Percentiles rank a stretch among this genome's conserved stretches.
Conservation (phyloP, 2,329 filamentous ascomycete genomes). For the Scedosporium boydii region DNA sequence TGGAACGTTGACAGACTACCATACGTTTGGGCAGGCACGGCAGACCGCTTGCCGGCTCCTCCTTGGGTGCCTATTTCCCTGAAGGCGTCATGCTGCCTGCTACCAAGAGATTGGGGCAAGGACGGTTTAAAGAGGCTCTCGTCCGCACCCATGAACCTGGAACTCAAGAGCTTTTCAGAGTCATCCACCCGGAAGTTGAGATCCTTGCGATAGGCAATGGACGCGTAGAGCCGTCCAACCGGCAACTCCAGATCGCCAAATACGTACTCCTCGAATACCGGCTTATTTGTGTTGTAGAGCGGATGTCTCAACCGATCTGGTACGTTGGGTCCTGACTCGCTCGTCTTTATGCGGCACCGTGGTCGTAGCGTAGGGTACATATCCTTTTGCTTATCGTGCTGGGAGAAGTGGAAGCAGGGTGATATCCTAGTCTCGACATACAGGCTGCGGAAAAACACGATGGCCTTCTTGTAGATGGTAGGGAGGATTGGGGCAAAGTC, state of each 20-base stretch:
- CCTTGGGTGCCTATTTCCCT: conserved; percentile 5
- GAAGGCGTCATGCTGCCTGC: conserved; percentile 5
- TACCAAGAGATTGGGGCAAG: conserved; percentile 42
- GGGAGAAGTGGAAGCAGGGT: conserved; percentile 75
- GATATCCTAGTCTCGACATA: conserved; percentile 74
- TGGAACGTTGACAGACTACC: conserved; percentile 87
- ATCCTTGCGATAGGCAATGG: conserved; percentile 76
- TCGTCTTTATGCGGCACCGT: conserved; percentile 68
- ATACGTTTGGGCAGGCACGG: conserved; percentile 54
- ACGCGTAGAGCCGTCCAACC: conserved; percentile 71
- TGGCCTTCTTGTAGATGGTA: conserved; percentile 93
- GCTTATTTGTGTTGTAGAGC: conserved; percentile 51
- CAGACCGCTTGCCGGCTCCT: background rate
- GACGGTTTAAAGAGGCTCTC: conserved; percentile 81
- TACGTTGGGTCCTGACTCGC: conserved; percentile 41
- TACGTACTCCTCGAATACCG: conserved; percentile 64
- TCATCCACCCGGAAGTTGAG: conserved; percentile 89
- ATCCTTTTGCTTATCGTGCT: conserved; percentile 63
- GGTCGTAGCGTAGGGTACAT: conserved; percentile 60
- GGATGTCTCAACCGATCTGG: conserved; percentile 64
- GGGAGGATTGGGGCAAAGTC: conserved; percentile 60
- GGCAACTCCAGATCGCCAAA: conserved; percentile 83
- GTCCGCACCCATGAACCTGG: conserved; percentile 84
- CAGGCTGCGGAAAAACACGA: conserved; percentile 85
- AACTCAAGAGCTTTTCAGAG: conserved; percentile 82